These are phyloP conservation scores for Fraxinus albicans DNA, from an alignment of 305 asterid species.

Conservation along the genomic window DNA sequence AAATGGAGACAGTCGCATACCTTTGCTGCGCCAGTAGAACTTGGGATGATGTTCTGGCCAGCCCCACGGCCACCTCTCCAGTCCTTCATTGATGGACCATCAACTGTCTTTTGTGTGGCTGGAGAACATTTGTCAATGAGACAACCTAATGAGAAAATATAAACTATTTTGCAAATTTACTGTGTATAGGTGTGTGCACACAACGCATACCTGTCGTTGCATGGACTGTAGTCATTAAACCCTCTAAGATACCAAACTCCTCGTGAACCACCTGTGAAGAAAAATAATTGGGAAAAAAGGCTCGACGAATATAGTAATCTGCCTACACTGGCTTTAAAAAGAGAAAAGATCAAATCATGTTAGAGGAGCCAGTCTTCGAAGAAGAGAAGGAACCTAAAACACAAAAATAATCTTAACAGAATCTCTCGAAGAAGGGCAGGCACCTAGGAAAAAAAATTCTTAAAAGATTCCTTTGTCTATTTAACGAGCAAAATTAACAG, in stretches of 20 bases:
- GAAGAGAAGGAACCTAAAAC: conserved; percentile 26
- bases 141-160: conserved; percentile 12
- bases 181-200: not conserved
- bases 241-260: conserved; percentile 92
- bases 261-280: conserved; percentile 79
- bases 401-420: conserved; percentile 2
- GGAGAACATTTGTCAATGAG: conserved; percentile 30
- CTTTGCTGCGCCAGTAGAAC: conserved; percentile 99
- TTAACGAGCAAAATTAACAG: not conserved
- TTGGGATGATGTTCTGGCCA: conserved; percentile 92
- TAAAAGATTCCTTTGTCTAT: not conserved
- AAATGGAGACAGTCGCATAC: conserved; percentile 33
- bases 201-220: conserved; percentile 72
- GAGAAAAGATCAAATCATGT: not conserved
- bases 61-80: conserved; percentile 99
- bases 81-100: conserved; percentile 97
- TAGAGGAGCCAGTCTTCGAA: not conserved
- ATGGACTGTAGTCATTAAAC: conserved; percentile 96
- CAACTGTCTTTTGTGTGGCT: conserved; percentile 98
- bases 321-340: conserved; percentile 5
- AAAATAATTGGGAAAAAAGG: conserved; percentile 8
- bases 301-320: not conserved
- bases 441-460: conserved; percentile 4
- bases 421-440: not conserved
- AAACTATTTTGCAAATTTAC: not conserved